Evolutionary conservation across 345 rosid species (phyloP), one percentile per base, ranked within the genome.

Genomic region (Pugionium cornutum): DNA sequence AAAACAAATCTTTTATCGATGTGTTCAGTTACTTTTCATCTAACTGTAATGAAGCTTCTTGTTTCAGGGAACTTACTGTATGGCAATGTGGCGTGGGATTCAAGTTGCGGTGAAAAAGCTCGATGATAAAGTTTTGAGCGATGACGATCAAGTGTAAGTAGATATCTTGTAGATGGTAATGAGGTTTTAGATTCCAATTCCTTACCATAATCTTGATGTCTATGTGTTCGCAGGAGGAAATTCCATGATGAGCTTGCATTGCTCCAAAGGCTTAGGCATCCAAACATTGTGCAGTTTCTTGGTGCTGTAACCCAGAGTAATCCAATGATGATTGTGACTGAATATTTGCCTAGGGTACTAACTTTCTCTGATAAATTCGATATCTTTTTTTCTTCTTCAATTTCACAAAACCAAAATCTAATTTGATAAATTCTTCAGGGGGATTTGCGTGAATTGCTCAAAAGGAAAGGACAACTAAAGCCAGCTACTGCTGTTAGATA

Each of bases 251-350:
- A 92, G 77, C 99, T 94, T 58, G 96, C 86, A 25, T 79, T 94
- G 75, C 88, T 94, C 64, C 97, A 89, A 82, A 88, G 83, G 82
- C 86, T 94, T 58, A 78, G 96, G 6, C 99, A 94, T 80, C 99
- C 96, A 60, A 90, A 94, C 75, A 95, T 90, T 2, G 95, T 94
- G 26, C 99, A 94, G 77, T 94, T 94, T 78, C 84, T 94, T 68
- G 96, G 99, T 66, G 97, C 99, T 56, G 95, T 94, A 66, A 92
- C 97, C 18, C 99, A 88, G 67, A 94, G 81, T 78, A 89, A 87
- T 66, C 97, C 99, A 40, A 86, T 94, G 99, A 94, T 94, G 97
- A 94, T 89, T 73, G 97, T 94, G 48, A 94, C 88, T 9, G 99
- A 89, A 72, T 89, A 88, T 75, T 70, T 94, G 63, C 95, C 88